A percentile compares a stretch with the other conserved stretches of the same genome.
Conservation (phyloP, 768 basidiomycete species). For the Chiua virens region DNA sequence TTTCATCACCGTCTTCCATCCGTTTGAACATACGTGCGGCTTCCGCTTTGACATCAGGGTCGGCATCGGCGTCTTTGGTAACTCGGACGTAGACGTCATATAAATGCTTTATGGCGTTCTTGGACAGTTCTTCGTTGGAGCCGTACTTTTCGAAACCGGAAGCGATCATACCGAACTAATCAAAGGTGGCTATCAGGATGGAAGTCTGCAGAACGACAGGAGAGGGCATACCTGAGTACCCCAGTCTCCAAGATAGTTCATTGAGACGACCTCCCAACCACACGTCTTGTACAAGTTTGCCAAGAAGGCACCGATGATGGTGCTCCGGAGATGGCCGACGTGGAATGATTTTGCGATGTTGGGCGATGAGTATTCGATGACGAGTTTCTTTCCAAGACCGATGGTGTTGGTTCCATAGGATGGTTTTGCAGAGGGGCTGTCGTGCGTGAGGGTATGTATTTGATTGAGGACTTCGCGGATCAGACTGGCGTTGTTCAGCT, state of each 20-base stretch:
- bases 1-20: slow-evolving; percentile 92
- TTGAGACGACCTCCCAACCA: slow-evolving; percentile 87
- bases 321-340: slow-evolving; percentile 93
- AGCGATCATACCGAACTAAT: slow-evolving; percentile 82
- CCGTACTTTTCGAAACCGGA: slow-evolving; percentile 93
- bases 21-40: slow-evolving; percentile 89
- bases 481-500: slow-evolving; percentile 63
- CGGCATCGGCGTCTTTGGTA: slow-evolving; percentile 76
- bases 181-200: not conserved
- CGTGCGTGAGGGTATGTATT: slow-evolving; percentile 69
- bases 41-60: slow-evolving; percentile 69
- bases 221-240: slow-evolving; percentile 78
- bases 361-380: slow-evolving; percentile 93
- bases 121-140: slow-evolving; percentile 74
- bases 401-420: slow-evolving; percentile 81
- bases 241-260: slow-evolving; percentile 99
- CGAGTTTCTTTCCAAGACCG: slow-evolving; percentile 77
- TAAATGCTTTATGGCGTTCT: slow-evolving; percentile 92
- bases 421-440: slow-evolving; percentile 54
- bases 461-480: slow-evolving; percentile 68
- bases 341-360: slow-evolving; percentile 99
- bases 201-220: not conserved
- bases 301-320: slow-evolving; percentile 98
- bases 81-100: slow-evolving; percentile 95
- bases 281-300: slow-evolving; percentile 87